A percentile compares a stretch with the other conserved stretches of the same genome.
phyloP scores from a whole-genome alignment of 2,329 filamentous ascomycete species.

The Lizonia empirigonia region DNA sequence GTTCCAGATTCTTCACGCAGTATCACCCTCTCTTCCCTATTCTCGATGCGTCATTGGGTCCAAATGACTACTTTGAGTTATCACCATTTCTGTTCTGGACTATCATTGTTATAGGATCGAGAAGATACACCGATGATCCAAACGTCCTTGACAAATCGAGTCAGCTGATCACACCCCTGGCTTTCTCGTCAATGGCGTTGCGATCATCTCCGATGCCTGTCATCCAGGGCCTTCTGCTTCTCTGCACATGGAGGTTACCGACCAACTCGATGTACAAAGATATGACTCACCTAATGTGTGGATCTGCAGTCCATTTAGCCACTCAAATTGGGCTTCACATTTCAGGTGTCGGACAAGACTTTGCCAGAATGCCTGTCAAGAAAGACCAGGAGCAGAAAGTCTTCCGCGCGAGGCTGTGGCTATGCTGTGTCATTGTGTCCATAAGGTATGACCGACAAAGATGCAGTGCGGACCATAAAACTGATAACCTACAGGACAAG shows the following conservation, averaged over 20 bases:
- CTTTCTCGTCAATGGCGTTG: slow-evolving; percentile 46
- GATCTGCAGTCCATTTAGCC: slow-evolving; percentile 49
- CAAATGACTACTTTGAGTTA: slow-evolving; percentile 43
- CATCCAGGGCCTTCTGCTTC: slow-evolving; percentile 49
- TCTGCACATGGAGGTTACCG: slow-evolving; percentile 51
- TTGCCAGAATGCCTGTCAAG: slow-evolving; percentile 45
- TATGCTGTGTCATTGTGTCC: slow-evolving; percentile 46
- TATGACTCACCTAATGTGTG: slow-evolving; percentile 48
- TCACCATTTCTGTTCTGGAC: slow-evolving; percentile 50
- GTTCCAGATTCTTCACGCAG: slow-evolving; percentile 41
- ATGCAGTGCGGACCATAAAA: neutral
- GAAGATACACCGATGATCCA: slow-evolving; percentile 46
- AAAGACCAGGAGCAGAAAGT: slow-evolving; percentile 45
- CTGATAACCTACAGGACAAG: slow-evolving; percentile 36
- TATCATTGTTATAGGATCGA: slow-evolving; percentile 48
- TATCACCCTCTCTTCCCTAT: slow-evolving; percentile 45
- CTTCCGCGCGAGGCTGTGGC: slow-evolving; percentile 46
- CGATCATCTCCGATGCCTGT: slow-evolving; percentile 46
- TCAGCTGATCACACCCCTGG: slow-evolving; percentile 44
- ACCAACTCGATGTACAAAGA: slow-evolving; percentile 51
- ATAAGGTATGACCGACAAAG: slow-evolving; percentile 34
- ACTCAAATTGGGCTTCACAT: slow-evolving; percentile 51
- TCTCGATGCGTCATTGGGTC: slow-evolving; percentile 35
- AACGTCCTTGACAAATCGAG: slow-evolving; percentile 42
- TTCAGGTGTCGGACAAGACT: slow-evolving; percentile 49